Conservation (phyloP, 2,329 filamentous ascomycete genomes). For the Penicillium sp. region DNA sequence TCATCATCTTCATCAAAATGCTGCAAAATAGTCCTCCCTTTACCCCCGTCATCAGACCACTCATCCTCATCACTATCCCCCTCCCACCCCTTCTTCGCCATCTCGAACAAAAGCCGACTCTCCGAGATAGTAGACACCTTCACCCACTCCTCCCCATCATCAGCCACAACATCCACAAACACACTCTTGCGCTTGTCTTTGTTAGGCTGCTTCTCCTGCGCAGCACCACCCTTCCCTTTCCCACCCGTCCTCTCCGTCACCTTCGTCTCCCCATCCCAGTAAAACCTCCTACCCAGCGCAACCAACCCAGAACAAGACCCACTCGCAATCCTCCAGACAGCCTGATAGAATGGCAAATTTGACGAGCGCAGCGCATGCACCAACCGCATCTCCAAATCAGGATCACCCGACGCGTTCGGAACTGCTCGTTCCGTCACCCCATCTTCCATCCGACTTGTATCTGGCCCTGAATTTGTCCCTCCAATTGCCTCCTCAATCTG, state of each 20-base stretch:
- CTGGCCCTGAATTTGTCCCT: not conserved
- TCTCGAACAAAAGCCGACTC: constrained; percentile 62
- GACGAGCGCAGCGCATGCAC: constrained; percentile 62
- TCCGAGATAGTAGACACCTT: constrained; percentile 67
- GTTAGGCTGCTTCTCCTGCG: constrained; percentile 29
- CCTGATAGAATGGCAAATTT: constrained; percentile 64
- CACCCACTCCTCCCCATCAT: constrained; percentile 64
- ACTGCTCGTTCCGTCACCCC: constrained; percentile 7
- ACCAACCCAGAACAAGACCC: constrained; percentile 52
- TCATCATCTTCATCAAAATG: constrained; percentile 28
- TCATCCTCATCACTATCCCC: constrained; percentile 48
- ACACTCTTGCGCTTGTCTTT: constrained; percentile 51
- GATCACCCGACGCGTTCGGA: constrained; percentile 16
- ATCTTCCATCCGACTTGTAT: constrained; percentile 13
- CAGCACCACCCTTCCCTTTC: constrained; percentile 7
- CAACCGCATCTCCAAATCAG: constrained; percentile 33
- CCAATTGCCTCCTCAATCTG: constrained; percentile 21
- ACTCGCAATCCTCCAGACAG: constrained; percentile 63
- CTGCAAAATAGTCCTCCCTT: constrained; percentile 26
- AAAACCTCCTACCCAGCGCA: constrained; percentile 57
- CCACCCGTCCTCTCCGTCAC: constrained; percentile 1
- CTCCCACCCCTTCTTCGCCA: constrained; percentile 67
- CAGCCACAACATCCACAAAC: constrained; percentile 63
- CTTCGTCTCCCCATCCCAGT: constrained; percentile 39
- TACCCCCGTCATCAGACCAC: constrained; percentile 31